Base-by-base conservation (phyloP, 2,329 filamentous ascomycete species). In the Sporothrix curviconia region DNA sequence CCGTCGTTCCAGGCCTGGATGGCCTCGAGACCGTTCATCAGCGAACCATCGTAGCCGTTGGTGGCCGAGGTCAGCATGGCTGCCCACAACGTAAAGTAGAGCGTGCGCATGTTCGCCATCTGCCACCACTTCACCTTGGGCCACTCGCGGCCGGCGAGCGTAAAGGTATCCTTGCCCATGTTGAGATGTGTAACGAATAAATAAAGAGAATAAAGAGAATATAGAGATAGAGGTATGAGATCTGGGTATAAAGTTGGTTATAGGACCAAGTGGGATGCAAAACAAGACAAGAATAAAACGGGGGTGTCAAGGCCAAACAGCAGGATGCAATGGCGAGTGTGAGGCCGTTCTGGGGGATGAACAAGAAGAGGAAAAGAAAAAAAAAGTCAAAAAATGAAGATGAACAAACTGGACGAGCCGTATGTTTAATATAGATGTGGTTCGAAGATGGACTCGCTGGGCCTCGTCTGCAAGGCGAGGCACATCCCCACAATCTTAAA, bases 21-120 rank as follows among this genome's bases (percentile, higher is more conserved):
- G 6, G 72, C 67, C 64, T 74, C 68, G 46, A 74, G 59, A 52
- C 71, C 71, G 58, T 73, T 74, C 67, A 73, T 70, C 62, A 73
- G 62, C n/a, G 69, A 71, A 19, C 68, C 71, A 58, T 74, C 71
- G 46, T 63, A 64, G 12, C 72, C 72, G 61, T 70, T 71, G 19
- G 68, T 70, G 19, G 69, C 68, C 11, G 68, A 70, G 9, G 68
- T 69, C 58, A 70, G 52, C 64, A 70, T 69, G 34, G 69, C 68
- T 15, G 68, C 68, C 57, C 65, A 68, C 34, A 70, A 65, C n/a
- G 69, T 66, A 32, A 68, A 52, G 58, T 70, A 70, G 25, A 70
- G 65, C 19, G 59, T 65, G 47, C 68, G 63, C 61, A 71, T 68
- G 32, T 67, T 60, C 54, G 64, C 65, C 34, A 65, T 65, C 61